phyloP scores from a whole-genome alignment of 176 grass and related monocot genomes.

The Musa acuminata region DNA sequence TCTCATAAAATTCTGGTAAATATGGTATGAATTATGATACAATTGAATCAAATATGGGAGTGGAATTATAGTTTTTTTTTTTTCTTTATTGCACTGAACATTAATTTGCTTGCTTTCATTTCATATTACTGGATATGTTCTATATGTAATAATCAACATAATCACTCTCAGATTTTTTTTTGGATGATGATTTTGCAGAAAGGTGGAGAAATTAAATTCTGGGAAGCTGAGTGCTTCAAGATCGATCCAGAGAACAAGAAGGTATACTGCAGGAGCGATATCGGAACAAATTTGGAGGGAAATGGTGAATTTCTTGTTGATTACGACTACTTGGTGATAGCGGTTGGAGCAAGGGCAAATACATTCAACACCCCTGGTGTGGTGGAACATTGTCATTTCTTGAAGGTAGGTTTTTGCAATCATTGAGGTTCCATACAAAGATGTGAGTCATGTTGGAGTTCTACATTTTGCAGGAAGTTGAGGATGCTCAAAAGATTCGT shows the following conservation, averaged over 20 bases:
- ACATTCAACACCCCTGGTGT: constrained; percentile 95
- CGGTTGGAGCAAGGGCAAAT: constrained; percentile 68
- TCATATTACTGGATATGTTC: not conserved
- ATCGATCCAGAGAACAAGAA: constrained; percentile 60
- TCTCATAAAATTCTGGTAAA: too few relatives aligned
- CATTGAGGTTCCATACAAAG: not conserved
- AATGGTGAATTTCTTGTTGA: constrained; percentile 79
- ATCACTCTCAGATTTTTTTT: not conserved
- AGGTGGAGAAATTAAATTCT: constrained; percentile 50
- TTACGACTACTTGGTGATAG: constrained; percentile 80
- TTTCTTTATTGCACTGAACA: too few relatives aligned
- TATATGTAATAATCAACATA: not conserved
- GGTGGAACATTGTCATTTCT: constrained; percentile 65
- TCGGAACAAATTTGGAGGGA: constrained; percentile 73
- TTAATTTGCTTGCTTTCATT: too few relatives aligned
- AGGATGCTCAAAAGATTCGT: constrained; percentile 83
- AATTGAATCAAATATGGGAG: too few relatives aligned
- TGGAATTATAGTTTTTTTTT: too few relatives aligned
- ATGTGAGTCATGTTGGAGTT: constrained; percentile 1
- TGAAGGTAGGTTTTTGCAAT: constrained; percentile 55
- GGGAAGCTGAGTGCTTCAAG: constrained; percentile 91
- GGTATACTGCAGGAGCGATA: constrained; percentile 48
- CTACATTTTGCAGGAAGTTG: constrained; percentile 55
- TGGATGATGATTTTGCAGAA: constrained; percentile 34
- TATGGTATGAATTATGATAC: too few relatives aligned